A percentile compares a stretch with the other conserved stretches of the same genome.
Evolutionary conservation across 805 yeast species (phyloP).

Genomic region (Suhomyces sp.): DNA sequence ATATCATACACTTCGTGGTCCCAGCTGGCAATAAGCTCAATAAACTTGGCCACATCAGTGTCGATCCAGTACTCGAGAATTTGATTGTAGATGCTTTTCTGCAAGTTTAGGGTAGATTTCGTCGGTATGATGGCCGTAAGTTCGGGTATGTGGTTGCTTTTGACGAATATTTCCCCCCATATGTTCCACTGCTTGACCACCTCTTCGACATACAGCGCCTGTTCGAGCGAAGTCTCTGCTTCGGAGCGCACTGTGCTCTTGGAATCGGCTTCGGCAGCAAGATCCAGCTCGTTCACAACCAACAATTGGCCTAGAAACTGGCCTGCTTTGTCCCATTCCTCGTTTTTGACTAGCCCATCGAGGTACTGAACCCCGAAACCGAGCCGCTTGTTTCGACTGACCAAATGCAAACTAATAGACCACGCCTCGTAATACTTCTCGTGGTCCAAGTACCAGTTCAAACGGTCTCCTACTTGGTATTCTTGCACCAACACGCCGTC

Average conservation of each 20-base stretch:
- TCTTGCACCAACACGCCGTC: conserved; percentile 79
- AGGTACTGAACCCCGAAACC: conserved; percentile 59
- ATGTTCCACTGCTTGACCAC: conserved; percentile 54
- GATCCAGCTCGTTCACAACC: conserved; percentile 15
- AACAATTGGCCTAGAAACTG: conserved; percentile 37
- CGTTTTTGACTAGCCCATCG: conserved; percentile 38
- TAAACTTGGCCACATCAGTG: conserved; percentile 28
- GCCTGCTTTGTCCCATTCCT: conserved; percentile 58
- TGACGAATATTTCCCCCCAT: conserved; percentile 55
- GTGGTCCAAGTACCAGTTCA: conserved; percentile 65
- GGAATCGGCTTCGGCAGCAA: conserved; percentile 26
- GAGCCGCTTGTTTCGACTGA: conserved; percentile 49
- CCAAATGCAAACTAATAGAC: conserved; percentile 63
- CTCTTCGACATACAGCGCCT: conserved; percentile 17
- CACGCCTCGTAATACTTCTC: conserved; percentile 67
- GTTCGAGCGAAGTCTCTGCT: conserved; percentile 14
- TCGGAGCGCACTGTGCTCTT: conserved; percentile 24
- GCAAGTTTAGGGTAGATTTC: conserved; percentile 32
- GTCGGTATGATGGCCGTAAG: conserved; percentile 59
- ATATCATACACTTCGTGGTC: conserved; percentile 49
- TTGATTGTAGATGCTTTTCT: conserved; percentile 25
- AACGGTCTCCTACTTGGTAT: conserved; percentile 64
- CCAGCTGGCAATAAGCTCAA: conserved; percentile 53
- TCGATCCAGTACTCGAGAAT: conserved; percentile 52
- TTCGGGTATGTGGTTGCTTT: conserved; percentile 41